A percentile compares a stretch with the other conserved stretches of the same genome.
These are phyloP conservation scores for Pythium utonaiense DNA, from an alignment of 352 stramenopile species.

Conservation along the genomic window DNA sequence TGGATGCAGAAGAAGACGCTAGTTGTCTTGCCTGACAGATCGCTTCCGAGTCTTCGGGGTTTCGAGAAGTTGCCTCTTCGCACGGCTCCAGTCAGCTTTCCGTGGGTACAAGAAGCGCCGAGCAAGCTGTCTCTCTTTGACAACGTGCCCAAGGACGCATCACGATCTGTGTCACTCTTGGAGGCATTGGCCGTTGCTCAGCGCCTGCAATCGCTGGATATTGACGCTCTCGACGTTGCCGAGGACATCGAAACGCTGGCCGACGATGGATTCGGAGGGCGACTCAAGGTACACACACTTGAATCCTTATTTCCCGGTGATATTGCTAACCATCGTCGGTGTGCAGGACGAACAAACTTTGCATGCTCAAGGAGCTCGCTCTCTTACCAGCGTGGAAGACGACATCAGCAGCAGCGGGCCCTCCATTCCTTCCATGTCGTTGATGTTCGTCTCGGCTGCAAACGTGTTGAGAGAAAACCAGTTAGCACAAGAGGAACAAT, in stretches of 20 bases:
- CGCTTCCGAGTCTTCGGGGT: slow-evolving; percentile 35
- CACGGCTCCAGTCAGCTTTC: slow-evolving; percentile 35
- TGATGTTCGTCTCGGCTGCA: slow-evolving; percentile 19
- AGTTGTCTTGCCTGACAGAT: slow-evolving; percentile 35
- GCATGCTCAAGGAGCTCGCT: background rate
- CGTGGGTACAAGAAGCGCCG: slow-evolving; percentile 24
- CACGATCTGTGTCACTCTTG: slow-evolving; percentile 11
- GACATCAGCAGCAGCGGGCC: background rate
- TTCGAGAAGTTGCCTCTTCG: slow-evolving; percentile 46
- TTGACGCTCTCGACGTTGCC: slow-evolving; percentile 9
- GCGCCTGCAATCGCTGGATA: background rate
- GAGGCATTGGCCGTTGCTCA: slow-evolving; percentile 18
- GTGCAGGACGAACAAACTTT: background rate
- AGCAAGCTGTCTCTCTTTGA: background rate
- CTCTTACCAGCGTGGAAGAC: background rate
- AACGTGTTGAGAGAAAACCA: slow-evolving; percentile 10
- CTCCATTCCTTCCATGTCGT: background rate
- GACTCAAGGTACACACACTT: slow-evolving; percentile 11
- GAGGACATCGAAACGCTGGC: slow-evolving; percentile 1
- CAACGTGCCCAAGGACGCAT: background rate
- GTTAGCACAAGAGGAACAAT: background rate
- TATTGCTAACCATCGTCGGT: background rate
- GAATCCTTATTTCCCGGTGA: background rate
- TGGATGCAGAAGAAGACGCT: slow-evolving; percentile 59
- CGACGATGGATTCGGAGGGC: slow-evolving; percentile 14